Evolutionary conservation across 2,329 filamentous ascomycete genomes (phyloP), one percentile per base, ranked within the genome.

Genomic region (Trichoderma gracile): DNA sequence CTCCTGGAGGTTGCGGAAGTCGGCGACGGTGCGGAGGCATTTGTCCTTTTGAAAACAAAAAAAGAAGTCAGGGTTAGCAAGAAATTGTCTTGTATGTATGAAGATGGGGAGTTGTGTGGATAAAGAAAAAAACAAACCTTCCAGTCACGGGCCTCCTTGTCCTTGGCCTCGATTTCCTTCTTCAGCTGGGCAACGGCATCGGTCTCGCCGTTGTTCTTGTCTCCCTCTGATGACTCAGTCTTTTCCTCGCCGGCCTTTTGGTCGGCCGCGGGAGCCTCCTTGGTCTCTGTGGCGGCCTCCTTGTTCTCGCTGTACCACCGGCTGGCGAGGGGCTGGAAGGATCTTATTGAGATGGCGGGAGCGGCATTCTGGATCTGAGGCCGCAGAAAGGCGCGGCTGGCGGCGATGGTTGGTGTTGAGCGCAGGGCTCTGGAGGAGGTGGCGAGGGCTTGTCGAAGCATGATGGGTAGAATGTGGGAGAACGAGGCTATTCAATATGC

Each of bases 1-100:
- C 74, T 97, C 92, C 82, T 98, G 94, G 58, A 99, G 90, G 81
- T 98, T 99, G 76, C 92, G 92, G 86, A 96, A 98, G 73, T 99
- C 95, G 79, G 95, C 95, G 69, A 98, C 88, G 63, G 91, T 90
- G 76, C 95, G 94, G 68, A 97, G 86, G 79, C 93, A 96, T 82
- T 93, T 95, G 80, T 98, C 95, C 95, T 98, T 66, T 14, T 5
- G n/a, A n/a, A 0, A 12, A 17, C 63, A 52, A 10, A 21, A 14
- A 38, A 5, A 33, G n/a, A n/a, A n/a, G n/a, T n/a, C n/a, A n/a
- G n/a, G 8, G 3, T 33, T 15, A 63, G 15, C 8, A 30, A 56
- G 19, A 45, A 15, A 27, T 27, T 27, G 25, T 27, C 5, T 3
- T 25, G n/a, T n/a, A n/a, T 23, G 0, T 2, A 47, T 12, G 7